These are phyloP conservation scores for Hemerocallis citrina DNA, from an alignment of 106 monocot species.

Conservation along the genomic window DNA sequence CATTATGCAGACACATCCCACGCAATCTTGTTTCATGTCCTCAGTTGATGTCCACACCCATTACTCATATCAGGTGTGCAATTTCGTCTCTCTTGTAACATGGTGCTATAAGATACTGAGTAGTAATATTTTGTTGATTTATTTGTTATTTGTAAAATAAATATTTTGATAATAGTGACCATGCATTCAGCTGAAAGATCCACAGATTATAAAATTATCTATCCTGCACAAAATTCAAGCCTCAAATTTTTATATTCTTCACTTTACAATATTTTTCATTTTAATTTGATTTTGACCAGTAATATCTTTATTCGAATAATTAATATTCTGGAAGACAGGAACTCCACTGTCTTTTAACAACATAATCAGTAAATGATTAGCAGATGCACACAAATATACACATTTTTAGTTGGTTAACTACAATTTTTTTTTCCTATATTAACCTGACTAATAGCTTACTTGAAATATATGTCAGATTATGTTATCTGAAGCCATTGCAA, in stretches of 20 bases:
- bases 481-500: slow-evolving; percentile 85
- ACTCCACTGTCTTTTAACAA: not conserved
- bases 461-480: slow-evolving; percentile 64
- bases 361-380: not conserved
- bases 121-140: not conserved
- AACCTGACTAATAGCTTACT: slow-evolving; percentile 2
- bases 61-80: slow-evolving; percentile 77
- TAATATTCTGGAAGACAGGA: not conserved
- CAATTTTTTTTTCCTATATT: not conserved
- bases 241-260: too few relatives aligned
- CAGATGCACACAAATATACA: too few relatives aligned
- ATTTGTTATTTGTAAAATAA: not conserved
- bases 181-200: too few relatives aligned
- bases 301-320: not conserved
- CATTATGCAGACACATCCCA: slow-evolving; percentile 71
- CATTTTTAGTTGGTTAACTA: not conserved
- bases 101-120: not conserved
- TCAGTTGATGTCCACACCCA: slow-evolving; percentile 83
- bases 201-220: too few relatives aligned
- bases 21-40: slow-evolving; percentile 91
- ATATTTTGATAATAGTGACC: not conserved
- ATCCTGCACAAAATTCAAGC: too few relatives aligned
- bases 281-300: not conserved
- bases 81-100: not conserved
- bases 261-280: too few relatives aligned